Evolutionary conservation across 2,329 filamentous ascomycete genomes (phyloP), one percentile per base, ranked within the genome.

Genomic region (Fusarium haematococcum): DNA sequence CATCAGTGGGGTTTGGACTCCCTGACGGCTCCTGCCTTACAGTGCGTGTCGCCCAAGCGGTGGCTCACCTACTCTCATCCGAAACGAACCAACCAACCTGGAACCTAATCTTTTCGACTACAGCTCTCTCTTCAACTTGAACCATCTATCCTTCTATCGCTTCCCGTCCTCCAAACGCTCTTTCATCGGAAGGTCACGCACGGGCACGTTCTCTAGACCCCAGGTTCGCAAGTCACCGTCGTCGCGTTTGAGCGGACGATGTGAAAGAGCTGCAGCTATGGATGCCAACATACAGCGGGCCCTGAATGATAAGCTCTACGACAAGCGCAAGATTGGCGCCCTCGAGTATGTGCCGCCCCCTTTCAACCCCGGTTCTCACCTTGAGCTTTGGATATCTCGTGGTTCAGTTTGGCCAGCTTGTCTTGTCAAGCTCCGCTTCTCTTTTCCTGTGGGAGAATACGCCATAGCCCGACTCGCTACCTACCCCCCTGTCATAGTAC

Each of bases 271-370:
- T 65, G 70, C 70, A 79, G 80, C 68, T 79, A 98, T 98, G 95
- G 96, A 98, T 87, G 88, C 90, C 80, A 92, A 92, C 81, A 94
- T 98, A 82, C 95, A 97, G 84, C 94, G 96, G 78, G 90, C 95
- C 77, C 88, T 99, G 81, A 97, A 97, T 82, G 97, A 99, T 86
- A 99, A 98, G 90, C 92, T 98, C 81, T 99, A 99, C 84, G 97
- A 99, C 82, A 98, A 97, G 88, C 91, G 97, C 82, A 99, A 99
- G 85, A 92, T 95, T 80, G 97, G 97, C 75, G 97, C 97, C 78
- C 90, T 99, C 67, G 97, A 99, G 95, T 98, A 91, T 80, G 93
- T 86, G 61, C 69, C 59, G 68, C 30, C 39, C 23, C 58, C 67
- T 60, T 33, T 56, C 57, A 65, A 57, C 32, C 33, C 23, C 35